phyloP scores from a whole-genome alignment of 2,329 filamentous ascomycete genomes.

The Ophiostoma perfectum region DNA sequence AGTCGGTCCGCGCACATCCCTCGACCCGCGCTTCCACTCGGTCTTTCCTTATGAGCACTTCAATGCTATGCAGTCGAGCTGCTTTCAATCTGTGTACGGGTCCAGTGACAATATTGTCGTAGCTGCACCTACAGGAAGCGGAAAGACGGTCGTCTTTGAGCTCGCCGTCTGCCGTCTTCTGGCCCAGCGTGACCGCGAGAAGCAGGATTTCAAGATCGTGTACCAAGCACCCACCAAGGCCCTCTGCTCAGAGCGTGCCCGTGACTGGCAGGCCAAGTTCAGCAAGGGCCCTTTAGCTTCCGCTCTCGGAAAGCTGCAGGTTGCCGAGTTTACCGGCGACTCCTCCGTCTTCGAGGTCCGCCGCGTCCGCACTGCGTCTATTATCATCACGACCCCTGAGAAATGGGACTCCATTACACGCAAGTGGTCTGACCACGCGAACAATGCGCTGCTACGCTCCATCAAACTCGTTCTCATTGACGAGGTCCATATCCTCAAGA shows the following conservation, averaged over 20 bases:
- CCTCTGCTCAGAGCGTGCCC: slow-evolving; percentile 68
- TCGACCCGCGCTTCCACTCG: slow-evolving; percentile 58
- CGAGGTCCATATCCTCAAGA: slow-evolving; percentile 81
- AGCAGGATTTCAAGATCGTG: slow-evolving; percentile 66
- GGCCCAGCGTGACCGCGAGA: slow-evolving; percentile 43
- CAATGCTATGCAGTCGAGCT: slow-evolving; percentile 79
- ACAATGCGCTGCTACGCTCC: slow-evolving; percentile 55
- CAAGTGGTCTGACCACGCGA: slow-evolving; percentile 76
- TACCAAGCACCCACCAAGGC: slow-evolving; percentile 84
- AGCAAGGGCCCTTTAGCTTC: neutral
- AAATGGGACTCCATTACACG: slow-evolving; percentile 89
- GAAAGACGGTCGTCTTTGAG: slow-evolving; percentile 77
- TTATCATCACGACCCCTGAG: slow-evolving; percentile 83
- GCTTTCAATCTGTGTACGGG: slow-evolving; percentile 61
- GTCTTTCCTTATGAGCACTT: slow-evolving; percentile 71
- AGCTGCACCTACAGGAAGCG: slow-evolving; percentile 76
- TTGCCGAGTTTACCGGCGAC: slow-evolving; percentile 76
- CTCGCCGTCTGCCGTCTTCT: slow-evolving; percentile 72
- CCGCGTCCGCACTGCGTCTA: slow-evolving; percentile 66
- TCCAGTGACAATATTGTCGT: slow-evolving; percentile 72
- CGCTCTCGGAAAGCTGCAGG: slow-evolving; percentile 45
- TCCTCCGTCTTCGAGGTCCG: slow-evolving; percentile 62
- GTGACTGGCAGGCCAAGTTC: slow-evolving; percentile 75
- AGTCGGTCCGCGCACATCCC: slow-evolving; percentile 44
- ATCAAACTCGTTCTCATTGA: slow-evolving; percentile 80